Conservation (phyloP, 108 stramenopile genomes). For the Seminavis robusta region DNA sequence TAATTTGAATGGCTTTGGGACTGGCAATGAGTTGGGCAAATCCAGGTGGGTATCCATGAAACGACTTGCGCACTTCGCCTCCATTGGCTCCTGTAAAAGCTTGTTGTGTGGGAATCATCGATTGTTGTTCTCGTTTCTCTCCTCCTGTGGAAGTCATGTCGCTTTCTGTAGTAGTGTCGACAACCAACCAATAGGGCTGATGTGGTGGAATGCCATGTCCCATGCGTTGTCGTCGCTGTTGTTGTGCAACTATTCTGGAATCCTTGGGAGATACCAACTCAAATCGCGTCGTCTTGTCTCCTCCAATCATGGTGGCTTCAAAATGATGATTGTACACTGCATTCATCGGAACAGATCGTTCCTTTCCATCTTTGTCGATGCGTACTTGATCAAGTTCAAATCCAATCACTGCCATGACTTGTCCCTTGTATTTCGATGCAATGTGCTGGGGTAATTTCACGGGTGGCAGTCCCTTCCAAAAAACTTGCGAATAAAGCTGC, state of each 20-base stretch:
- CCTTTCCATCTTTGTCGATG: neutral
- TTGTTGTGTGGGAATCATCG: too few species aligned
- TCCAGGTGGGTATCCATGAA: constrained; percentile 25
- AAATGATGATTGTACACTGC: constrained; percentile 30
- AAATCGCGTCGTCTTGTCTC: too few species aligned
- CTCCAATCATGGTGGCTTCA: neutral
- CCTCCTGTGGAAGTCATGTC: too few species aligned
- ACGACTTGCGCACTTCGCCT: constrained; percentile 13
- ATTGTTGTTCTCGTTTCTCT: too few species aligned
- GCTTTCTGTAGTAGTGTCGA: neutral
- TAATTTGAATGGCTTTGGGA: constrained; percentile 10
- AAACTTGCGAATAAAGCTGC: constrained; percentile 14
- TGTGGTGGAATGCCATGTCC: too few species aligned
- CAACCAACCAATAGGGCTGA: neutral
- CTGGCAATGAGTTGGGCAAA: constrained; percentile 22
- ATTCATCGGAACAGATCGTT: constrained; percentile 21
- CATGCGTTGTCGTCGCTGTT: too few species aligned
- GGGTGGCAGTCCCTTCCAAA: constrained; percentile 12
- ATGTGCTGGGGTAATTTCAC: constrained; percentile 17
- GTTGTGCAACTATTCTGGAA: too few species aligned
- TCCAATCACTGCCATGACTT: constrained; percentile 21
- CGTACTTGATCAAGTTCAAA: constrained; percentile 27
- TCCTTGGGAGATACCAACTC: too few species aligned
- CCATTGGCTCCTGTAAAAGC: constrained; percentile 26
- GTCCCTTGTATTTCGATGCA: constrained; percentile 7